Evolutionary conservation across 148 eudicot genomes (phyloP).

Genomic region (Pouteria glomerata): DNA sequence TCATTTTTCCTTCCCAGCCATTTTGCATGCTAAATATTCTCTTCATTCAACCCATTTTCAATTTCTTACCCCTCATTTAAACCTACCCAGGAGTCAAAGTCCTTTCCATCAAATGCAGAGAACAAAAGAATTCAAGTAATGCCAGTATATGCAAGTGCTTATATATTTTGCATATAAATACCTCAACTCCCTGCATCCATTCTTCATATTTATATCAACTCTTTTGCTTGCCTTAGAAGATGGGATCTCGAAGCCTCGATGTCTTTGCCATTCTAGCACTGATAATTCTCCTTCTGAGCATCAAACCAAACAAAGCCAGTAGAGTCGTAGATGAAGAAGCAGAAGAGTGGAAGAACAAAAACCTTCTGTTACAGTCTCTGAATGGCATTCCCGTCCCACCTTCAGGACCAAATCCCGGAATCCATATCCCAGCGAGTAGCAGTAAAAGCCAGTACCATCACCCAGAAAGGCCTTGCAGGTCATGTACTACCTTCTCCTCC

Average conservation of each 20-base stretch:
- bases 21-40: too few relatives aligned
- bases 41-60: too few relatives aligned
- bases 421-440: background rate
- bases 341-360: background rate
- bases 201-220: background rate
- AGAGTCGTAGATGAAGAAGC: conserved; percentile 7
- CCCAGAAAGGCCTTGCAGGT: conserved; percentile 1
- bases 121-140: too few relatives aligned
- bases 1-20: too few relatives aligned
- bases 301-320: conserved; percentile 7
- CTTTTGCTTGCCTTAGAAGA: background rate
- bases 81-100: too few relatives aligned
- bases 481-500: background rate
- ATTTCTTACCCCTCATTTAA: too few relatives aligned
- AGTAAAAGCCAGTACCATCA: background rate
- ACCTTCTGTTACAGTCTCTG: conserved; percentile 3
- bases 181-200: background rate
- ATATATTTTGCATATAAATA: background rate
- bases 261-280: background rate
- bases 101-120: too few relatives aligned
- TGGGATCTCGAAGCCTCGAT: background rate
- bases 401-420: background rate
- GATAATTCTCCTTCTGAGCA: conserved; percentile 8
- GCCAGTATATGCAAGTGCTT: too few relatives aligned
- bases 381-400: background rate